These are phyloP conservation scores for Sphenostylis stenocarpa DNA, from an alignment of 306 rosid genomes.

Conservation along the genomic window DNA sequence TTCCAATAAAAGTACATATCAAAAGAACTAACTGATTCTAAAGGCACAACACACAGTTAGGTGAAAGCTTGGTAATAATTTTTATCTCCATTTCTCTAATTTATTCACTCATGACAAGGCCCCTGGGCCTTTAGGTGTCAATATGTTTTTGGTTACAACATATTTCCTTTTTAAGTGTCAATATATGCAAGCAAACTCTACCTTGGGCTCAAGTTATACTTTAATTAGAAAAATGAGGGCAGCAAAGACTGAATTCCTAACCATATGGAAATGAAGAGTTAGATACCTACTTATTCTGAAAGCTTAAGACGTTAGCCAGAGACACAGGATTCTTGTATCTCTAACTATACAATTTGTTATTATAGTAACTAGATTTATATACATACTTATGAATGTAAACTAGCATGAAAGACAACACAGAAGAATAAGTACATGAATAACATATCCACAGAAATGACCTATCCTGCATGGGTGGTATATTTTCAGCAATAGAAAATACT, in stretches of 20 bases:
- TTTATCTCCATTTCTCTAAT: background rate
- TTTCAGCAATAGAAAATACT: background rate
- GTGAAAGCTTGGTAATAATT: background rate
- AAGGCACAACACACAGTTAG: background rate
- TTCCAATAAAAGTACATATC: background rate
- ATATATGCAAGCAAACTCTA: background rate
- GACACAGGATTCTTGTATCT: background rate
- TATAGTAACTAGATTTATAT: background rate
- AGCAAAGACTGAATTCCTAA: background rate
- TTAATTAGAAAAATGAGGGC: background rate
- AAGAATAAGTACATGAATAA: slow-evolving; percentile 5
- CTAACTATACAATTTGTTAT: background rate
- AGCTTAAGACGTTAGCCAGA: background rate
- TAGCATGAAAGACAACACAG: slow-evolving; percentile 3
- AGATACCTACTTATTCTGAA: background rate
- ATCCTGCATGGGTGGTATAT: slow-evolving; percentile 4
- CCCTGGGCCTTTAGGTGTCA: background rate
- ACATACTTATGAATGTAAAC: background rate
- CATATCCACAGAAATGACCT: background rate
- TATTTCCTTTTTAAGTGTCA: background rate
- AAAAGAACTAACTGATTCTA: background rate
- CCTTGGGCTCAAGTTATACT: background rate
- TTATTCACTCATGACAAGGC: background rate
- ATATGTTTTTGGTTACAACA: no score
- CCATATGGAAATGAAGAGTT: background rate